Percentiles rank a stretch among this genome's conserved stretches.
Conservation (phyloP, 148 eudicot species). For the Silene uniflora region DNA sequence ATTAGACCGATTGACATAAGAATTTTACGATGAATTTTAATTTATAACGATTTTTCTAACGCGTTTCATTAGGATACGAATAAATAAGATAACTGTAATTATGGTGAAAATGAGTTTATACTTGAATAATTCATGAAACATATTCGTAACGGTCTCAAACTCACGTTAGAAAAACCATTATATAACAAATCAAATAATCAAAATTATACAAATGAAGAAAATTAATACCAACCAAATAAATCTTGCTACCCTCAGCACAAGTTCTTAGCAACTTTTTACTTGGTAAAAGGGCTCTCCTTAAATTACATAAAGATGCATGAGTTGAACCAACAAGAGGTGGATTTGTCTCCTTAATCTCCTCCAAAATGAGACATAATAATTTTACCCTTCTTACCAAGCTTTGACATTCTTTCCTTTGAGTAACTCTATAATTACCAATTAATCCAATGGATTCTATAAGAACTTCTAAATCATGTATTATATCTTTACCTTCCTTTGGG, state of each 20-base stretch:
- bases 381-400: conserved; percentile 51
- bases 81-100: too few species aligned
- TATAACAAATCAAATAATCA: too few species aligned
- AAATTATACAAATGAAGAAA: neutral
- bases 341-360: conserved; percentile 54
- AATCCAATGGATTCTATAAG: conserved; percentile 42
- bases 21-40: too few species aligned
- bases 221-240: conserved; percentile 52
- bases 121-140: too few species aligned
- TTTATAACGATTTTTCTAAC: too few species aligned
- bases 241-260: conserved; percentile 70
- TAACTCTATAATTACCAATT: conserved; percentile 49
- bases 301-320: conserved; percentile 31
- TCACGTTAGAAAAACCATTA: too few species aligned
- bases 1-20: too few species aligned
- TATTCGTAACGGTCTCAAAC: too few species aligned
- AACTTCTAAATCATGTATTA: conserved; percentile 37
- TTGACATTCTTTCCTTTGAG: conserved; percentile 58
- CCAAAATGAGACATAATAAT: conserved; percentile 52
- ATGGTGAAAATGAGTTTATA: too few species aligned
- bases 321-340: conserved; percentile 28
- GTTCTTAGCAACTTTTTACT: conserved; percentile 57
- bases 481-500: conserved; percentile 30
- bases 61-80: too few species aligned
- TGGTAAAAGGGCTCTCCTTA: conserved; percentile 41